These are phyloP conservation scores for Cytospora paraplurivora DNA, from an alignment of 2,329 filamentous ascomycete genomes.

Conservation along the genomic window DNA sequence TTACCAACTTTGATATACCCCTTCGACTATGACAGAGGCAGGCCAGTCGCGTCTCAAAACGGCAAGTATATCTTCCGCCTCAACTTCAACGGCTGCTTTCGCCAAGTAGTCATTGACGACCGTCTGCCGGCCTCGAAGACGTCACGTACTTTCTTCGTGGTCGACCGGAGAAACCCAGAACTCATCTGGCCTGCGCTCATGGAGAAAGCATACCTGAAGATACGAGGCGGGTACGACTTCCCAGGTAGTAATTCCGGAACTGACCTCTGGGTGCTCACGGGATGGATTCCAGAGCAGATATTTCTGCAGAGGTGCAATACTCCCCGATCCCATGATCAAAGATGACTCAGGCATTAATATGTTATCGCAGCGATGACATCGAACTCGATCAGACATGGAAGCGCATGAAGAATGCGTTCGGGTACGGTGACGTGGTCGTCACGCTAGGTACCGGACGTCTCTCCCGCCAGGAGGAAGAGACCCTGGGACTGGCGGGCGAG, in stretches of 20 bases:
- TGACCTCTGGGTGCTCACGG: slow-evolving; percentile 87
- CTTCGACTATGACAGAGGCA: slow-evolving; percentile 59
- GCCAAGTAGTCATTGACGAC: slow-evolving; percentile 87
- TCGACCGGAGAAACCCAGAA: slow-evolving; percentile 79
- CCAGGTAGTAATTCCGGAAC: slow-evolving; percentile 96
- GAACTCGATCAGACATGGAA: slow-evolving; percentile 77
- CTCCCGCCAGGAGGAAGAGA: slow-evolving; percentile 73
- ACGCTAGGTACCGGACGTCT: slow-evolving; percentile 89
- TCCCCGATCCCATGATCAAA: accelerated
- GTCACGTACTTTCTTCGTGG: slow-evolving; percentile 77
- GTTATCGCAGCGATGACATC: slow-evolving; percentile 66
- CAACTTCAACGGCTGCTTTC: slow-evolving; percentile 92
- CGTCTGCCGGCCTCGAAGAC: slow-evolving; percentile 77
- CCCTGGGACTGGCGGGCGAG: slow-evolving; percentile 80
- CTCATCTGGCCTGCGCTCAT: slow-evolving; percentile 89
- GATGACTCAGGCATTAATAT: not conserved
- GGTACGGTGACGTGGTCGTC: slow-evolving; percentile 77
- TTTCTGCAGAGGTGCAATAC: slow-evolving; percentile 72
- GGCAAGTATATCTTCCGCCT: slow-evolving; percentile 92
- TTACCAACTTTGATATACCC: slow-evolving; percentile 76
- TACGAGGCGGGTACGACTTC: slow-evolving; percentile 95
- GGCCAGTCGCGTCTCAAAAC: slow-evolving; percentile 68
- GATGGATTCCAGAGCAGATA: slow-evolving; percentile 96
- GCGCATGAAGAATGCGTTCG: slow-evolving; percentile 73
- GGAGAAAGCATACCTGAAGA: slow-evolving; percentile 95